Conservation (phyloP, 2,329 filamentous ascomycete species). For the Teratosphaeria nubilosa region DNA sequence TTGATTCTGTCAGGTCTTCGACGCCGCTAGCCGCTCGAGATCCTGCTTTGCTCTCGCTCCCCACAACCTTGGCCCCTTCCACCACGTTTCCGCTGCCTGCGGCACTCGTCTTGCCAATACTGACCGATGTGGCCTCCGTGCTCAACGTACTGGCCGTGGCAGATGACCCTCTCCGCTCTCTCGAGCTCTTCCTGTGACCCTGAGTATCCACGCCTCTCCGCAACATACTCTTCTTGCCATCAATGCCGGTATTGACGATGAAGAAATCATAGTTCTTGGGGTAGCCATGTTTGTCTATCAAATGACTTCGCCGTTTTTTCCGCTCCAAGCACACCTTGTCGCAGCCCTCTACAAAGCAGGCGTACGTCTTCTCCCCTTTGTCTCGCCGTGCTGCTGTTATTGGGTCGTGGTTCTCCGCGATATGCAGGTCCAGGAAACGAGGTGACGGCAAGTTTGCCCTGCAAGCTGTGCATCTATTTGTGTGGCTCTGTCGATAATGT, state of each 20-base stretch:
- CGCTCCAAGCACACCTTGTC: constrained; percentile 74
- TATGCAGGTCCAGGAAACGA: constrained; percentile 71
- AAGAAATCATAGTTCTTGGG: constrained; percentile 78
- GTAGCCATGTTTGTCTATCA: constrained; percentile 91
- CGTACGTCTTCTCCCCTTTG: constrained; percentile 80
- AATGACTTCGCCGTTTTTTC: constrained; percentile 74
- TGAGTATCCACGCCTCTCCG: constrained; percentile 38
- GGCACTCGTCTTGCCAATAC: not conserved
- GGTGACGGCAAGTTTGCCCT: constrained; percentile 78
- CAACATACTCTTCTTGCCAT: constrained; percentile 70
- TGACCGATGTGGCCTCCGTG: constrained; percentile 13
- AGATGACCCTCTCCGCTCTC: constrained; percentile 14
- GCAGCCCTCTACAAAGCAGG: constrained; percentile 83
- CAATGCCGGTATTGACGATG: constrained; percentile 81
- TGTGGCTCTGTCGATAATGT: constrained; percentile 73
- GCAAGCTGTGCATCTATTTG: constrained; percentile 78
- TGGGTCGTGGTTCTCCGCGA: constrained; percentile 84
- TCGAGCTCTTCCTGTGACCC: constrained; percentile 23
- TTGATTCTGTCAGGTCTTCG: constrained; percentile 10
- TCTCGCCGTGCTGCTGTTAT: constrained; percentile 62
- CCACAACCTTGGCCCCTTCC: not conserved
- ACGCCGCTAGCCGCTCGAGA: not conserved
- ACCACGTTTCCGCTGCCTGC: not conserved
- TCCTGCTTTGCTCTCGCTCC: not conserved
- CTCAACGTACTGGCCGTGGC: constrained; percentile 12